Evolutionary conservation across 345 rosid species (phyloP), one percentile per base, ranked within the genome.

Genomic region (Passiflora organensis): DNA sequence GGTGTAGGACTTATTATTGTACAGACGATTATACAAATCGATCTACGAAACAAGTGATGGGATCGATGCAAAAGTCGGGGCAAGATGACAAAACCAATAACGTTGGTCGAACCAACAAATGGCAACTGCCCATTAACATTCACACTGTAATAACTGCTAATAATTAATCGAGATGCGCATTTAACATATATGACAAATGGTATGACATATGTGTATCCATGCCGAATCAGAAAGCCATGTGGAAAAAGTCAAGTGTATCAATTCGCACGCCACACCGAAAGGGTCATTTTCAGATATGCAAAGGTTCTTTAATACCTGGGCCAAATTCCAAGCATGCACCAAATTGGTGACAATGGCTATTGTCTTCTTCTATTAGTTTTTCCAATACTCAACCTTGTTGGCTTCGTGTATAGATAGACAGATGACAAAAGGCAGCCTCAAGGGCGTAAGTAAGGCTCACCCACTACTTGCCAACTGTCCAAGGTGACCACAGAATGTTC

Each of bases 211-310:
- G n/a, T 15, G 8, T 15, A 22, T 47, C 1, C 14, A 9, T 47
- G 51, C 5, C 3, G 34, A 2, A 28, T 28, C 34, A 28, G 34
- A 28, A 28, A 28, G 34, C 5, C 34, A 28, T 28, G 34, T 28
- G 34, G 8, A 28, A 28, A 28, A 23, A 12, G 28, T 48, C 32
- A 22, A n/a, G n/a, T 6, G 18, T 25, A 28, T 48, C 28, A 25
- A 23, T 48, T 48, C 13, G 12, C 14, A 48, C 34, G 15, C 32
- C 51, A 48, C 51, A 48, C 34, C 17, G 34, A 48, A 48, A 48
- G 32, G 34, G 10, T n/a, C 12, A 22, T 14, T 13, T 48, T 5
- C 22, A 20, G 47, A 28, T 28, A 2, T 3, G 34, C 34, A 16
- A 43, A n/a, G 21, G 21, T 43, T 48, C 16, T 21, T 12, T 1